Percentiles rank a stretch among this genome's conserved stretches.
These are phyloP conservation scores for Diaporthe australafricana DNA, from an alignment of 2,329 filamentous ascomycete species.

Conservation along the genomic window DNA sequence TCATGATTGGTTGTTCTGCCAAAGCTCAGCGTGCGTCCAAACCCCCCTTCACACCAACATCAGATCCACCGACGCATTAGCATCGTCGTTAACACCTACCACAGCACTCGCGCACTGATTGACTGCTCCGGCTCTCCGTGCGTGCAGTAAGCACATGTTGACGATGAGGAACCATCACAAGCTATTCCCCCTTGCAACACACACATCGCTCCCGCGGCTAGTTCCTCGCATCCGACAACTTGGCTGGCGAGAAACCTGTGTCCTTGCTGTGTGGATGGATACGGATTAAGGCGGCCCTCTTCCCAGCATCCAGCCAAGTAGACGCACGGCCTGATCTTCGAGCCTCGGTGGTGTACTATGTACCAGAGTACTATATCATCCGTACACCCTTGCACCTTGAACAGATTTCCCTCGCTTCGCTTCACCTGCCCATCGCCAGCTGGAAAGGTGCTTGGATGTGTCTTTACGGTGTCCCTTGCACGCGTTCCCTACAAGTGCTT, in stretches of 20 bases:
- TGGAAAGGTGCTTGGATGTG: constrained; percentile 27
- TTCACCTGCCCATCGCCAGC: constrained; percentile 20
- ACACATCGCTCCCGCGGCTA: constrained; percentile 7
- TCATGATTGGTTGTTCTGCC: not conserved
- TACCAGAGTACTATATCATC: constrained; percentile 6
- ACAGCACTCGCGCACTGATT: not conserved
- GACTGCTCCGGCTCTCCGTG: constrained; percentile 2
- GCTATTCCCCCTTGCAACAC: constrained; percentile 1
- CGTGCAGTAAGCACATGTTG: constrained; percentile 18
- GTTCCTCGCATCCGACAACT: constrained; percentile 15
- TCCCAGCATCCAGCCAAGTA: constrained; percentile 13
- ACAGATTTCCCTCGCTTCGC: constrained; percentile 21
- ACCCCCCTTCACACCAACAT: constrained; percentile 9
- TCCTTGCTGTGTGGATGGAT: constrained; percentile 1
- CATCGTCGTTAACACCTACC: not conserved
- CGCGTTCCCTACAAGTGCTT: not conserved
- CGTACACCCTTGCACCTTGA: constrained; percentile 23
- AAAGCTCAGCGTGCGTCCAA: constrained; percentile 18
- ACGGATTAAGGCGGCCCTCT: not conserved
- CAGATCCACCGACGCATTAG: not conserved
- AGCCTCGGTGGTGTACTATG: constrained; percentile 2
- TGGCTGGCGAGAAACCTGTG: constrained; percentile 11
- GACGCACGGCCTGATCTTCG: constrained; percentile 24
- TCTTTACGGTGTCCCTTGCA: constrained; percentile 18
- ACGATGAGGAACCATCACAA: constrained; percentile 3